Evolutionary conservation across 2,329 filamentous ascomycete genomes (phyloP), one percentile per base, ranked within the genome.

Genomic region (Xylaria sp.): DNA sequence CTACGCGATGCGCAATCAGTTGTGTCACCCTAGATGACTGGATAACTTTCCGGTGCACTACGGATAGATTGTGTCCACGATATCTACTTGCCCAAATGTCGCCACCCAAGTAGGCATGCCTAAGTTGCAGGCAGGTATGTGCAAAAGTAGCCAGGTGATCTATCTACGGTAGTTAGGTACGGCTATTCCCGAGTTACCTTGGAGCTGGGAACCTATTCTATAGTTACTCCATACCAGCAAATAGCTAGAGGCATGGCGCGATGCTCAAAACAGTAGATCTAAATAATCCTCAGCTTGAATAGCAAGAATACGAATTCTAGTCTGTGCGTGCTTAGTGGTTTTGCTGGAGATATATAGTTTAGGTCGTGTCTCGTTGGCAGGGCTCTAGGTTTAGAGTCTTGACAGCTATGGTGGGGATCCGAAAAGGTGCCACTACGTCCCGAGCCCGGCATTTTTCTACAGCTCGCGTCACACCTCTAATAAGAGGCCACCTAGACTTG

Each of bases 61-160:
- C 11, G 14, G 24, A 12, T 12, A 17, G 8, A 30, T 30, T 51
- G 12, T 30, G 48, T 12, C 30, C 48, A 51, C 9, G 12, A 30
- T 51, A 51, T 50, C 21, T 51, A 51, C 17, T 19, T n/a, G 17
- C 32, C 32, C n/a, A n/a, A 6, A 47, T n/a, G 42, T n/a, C n/a
- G n/a, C n/a, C n/a, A n/a, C n/a, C n/a, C n/a, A n/a, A n/a, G n/a
- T n/a, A n/a, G n/a, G n/a, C n/a, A n/a, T n/a, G n/a, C n/a, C n/a
- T n/a, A n/a, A n/a, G n/a, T n/a, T n/a, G n/a, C n/a, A n/a, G n/a
- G n/a, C n/a, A n/a, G n/a, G n/a, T n/a, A n/a, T n/a, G n/a, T n/a
- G n/a, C n/a, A n/a, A n/a, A n/a, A n/a, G n/a, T n/a, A n/a, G 45
- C 17, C 45, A 47, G 45, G 45, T 47, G 17, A 47, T 47, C 45